Conservation (phyloP, 192 early-diverging fungal species). For the Umbelopsis sp. region DNA sequence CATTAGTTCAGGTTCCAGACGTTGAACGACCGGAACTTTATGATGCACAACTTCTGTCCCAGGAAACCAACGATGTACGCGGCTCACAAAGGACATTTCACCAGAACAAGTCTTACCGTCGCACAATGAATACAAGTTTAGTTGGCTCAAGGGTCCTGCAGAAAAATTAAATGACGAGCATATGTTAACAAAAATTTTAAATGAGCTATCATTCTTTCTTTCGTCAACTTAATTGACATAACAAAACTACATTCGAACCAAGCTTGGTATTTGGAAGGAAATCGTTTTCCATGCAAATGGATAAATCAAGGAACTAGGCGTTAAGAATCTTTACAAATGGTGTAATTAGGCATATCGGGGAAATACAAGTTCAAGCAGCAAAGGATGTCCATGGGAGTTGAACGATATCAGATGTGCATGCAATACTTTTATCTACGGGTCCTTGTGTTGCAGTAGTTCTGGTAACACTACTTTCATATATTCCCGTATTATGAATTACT, state of each 20-base stretch:
- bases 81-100: neutral
- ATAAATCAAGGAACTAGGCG: too few relatives aligned
- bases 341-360: neutral
- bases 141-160: neutral
- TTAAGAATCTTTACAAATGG: too few relatives aligned
- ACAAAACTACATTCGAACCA: too few relatives aligned
- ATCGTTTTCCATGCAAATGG: neutral
- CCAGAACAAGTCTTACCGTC: neutral
- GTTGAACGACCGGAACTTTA: neutral
- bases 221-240: too few relatives aligned
- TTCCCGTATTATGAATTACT: neutral
- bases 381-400: neutral
- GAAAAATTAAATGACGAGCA: constrained; percentile 8
- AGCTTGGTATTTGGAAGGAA: neutral
- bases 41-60: neutral
- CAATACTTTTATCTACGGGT: neutral
- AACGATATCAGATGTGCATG: neutral
- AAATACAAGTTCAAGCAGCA: neutral
- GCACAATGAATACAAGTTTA: neutral
- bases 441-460: neutral
- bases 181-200: neutral
- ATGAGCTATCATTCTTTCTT: too few relatives aligned
- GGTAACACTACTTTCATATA: neutral
- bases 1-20: neutral
- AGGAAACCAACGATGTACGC: neutral